Conservation (phyloP, 2,329 filamentous ascomycete genomes). For the Exophiala sideris region DNA sequence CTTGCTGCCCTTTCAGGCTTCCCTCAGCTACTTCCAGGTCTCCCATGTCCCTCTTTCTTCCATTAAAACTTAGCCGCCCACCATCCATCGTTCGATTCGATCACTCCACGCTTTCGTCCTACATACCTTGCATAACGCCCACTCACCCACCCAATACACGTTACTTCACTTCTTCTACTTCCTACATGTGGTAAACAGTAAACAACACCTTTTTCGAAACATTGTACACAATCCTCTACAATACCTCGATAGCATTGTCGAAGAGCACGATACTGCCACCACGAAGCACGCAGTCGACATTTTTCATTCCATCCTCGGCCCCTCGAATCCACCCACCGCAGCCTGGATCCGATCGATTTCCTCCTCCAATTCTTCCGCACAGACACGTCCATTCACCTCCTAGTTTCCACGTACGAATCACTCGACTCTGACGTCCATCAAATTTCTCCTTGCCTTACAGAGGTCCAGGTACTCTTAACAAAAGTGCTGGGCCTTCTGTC, state of each 20-base stretch:
- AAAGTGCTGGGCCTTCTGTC: conserved; percentile 2
- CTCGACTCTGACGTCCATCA: conserved; percentile 14
- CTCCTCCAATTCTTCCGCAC: conserved; percentile 16
- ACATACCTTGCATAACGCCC: neutral
- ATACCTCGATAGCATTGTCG: conserved; percentile 3
- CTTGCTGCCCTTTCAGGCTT: too few relatives aligned
- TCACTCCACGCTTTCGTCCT: conserved; percentile 1
- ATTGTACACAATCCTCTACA: too few relatives aligned
- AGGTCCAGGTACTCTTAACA: conserved; percentile 14
- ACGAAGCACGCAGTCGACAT: neutral
- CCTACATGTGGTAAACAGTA: neutral
- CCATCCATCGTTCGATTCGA: neutral
- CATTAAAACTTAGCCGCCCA: neutral
- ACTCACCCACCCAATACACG: neutral
- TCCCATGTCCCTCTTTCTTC: too few relatives aligned
- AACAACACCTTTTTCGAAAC: neutral
- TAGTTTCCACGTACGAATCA: conserved; percentile 4
- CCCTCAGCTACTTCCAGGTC: too few relatives aligned
- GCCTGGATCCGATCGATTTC: conserved; percentile 10
- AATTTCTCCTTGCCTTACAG: conserved; percentile 21
- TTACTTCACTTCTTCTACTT: neutral
- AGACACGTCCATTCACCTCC: conserved; percentile 22
- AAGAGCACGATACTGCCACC: neutral
- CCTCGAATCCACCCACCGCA: conserved; percentile 15
- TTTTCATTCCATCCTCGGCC: neutral